phyloP scores from a whole-genome alignment of 805 yeast genomes.

The Starmerella geochares region DNA sequence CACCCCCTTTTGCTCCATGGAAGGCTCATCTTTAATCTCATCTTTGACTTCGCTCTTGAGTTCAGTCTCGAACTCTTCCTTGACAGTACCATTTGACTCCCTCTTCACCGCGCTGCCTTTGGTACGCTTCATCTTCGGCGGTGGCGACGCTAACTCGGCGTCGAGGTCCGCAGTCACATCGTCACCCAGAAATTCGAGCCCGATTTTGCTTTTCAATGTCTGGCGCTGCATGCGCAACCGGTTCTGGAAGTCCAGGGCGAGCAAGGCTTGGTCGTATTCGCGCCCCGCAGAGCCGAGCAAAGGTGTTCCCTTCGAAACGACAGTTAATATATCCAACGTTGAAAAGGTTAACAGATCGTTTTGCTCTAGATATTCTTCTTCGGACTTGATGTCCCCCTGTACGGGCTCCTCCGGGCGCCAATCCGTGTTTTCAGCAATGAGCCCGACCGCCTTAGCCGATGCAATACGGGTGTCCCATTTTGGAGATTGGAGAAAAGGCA shows the following conservation, averaged over 20 bases:
- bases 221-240: conserved; percentile 44
- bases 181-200: conserved; percentile 36
- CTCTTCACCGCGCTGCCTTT: neutral
- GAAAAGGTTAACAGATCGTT: conserved; percentile 29
- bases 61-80: neutral
- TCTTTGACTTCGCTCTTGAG: conserved; percentile 15
- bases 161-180: conserved; percentile 30
- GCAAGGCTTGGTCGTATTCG: conserved; percentile 35
- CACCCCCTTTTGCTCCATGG: conserved; percentile 9
- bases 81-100: conserved; percentile 15
- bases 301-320: conserved; percentile 36
- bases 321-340: conserved; percentile 32
- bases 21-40: conserved; percentile 12
- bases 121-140: conserved; percentile 17
- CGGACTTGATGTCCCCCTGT: conserved; percentile 18
- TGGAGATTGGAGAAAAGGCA: conserved; percentile 69
- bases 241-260: conserved; percentile 37
- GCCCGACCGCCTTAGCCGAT: conserved; percentile 91
- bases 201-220: conserved; percentile 37
- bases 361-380: conserved; percentile 24
- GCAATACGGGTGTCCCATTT: conserved; percentile 96
- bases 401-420: conserved; percentile 71
- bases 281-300: conserved; percentile 57
- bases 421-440: conserved; percentile 65
- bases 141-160: conserved; percentile 23